Conservation (phyloP, 768 basidiomycete genomes). For the Phallus indusiatus region DNA sequence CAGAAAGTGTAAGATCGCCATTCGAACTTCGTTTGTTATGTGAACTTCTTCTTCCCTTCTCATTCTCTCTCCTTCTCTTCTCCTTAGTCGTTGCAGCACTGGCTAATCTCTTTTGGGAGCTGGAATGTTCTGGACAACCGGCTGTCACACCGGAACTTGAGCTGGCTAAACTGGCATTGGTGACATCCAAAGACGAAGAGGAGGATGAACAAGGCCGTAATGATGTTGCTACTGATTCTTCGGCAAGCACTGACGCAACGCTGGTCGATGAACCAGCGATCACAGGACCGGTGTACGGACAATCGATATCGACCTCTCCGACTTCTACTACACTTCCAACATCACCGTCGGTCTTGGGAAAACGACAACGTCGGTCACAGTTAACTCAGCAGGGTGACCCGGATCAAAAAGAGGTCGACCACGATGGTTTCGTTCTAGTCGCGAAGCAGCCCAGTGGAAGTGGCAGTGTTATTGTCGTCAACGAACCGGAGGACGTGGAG, state of each 20-base stretch:
- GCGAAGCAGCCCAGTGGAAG: slow-evolving; percentile 17
- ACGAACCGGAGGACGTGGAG: slow-evolving; percentile 18
- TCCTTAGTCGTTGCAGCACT: slow-evolving; percentile 68
- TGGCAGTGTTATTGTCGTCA: background rate
- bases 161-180: slow-evolving; percentile 82
- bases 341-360: slow-evolving; percentile 57
- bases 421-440: slow-evolving; percentile 34
- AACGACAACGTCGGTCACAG: slow-evolving; percentile 36
- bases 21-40: too few relatives aligned
- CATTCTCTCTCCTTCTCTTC: slow-evolving; percentile 1
- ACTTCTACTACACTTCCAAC: slow-evolving; percentile 13
- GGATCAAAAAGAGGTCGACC: slow-evolving; percentile 30
- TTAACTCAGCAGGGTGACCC: slow-evolving; percentile 39
- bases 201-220: slow-evolving; percentile 56
- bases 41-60: too few relatives aligned
- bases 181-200: slow-evolving; percentile 85
- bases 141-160: slow-evolving; percentile 80
- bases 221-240: slow-evolving; percentile 65
- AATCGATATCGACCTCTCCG: slow-evolving; percentile 10
- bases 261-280: slow-evolving; percentile 61
- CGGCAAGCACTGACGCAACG: slow-evolving; percentile 83
- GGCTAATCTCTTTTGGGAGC: slow-evolving; percentile 64
- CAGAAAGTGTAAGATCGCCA: slow-evolving; percentile 57
- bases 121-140: slow-evolving; percentile 54
- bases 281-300: slow-evolving; percentile 14